Conservation (phyloP, 2,329 filamentous ascomycete genomes). For the Colletotrichum agaves region DNA sequence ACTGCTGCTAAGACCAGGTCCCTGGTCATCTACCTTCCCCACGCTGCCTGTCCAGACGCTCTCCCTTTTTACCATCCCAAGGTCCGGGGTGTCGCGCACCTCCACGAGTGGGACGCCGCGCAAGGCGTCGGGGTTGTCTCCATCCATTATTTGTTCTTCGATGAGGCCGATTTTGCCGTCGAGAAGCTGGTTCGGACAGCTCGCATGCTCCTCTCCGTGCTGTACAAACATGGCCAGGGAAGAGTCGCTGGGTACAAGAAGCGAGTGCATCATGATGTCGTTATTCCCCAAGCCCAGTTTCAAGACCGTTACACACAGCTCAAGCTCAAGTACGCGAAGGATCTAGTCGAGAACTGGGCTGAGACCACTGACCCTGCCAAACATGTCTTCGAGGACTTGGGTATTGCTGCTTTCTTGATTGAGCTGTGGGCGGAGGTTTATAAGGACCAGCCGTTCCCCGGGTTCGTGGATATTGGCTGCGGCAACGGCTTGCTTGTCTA, state of each 20-base stretch:
- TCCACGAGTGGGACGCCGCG: conserved; percentile 71
- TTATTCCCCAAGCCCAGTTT: conserved; percentile 80
- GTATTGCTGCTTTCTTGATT: conserved; percentile 91
- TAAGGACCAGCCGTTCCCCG: conserved; percentile 69
- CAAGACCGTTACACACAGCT: conserved; percentile 86
- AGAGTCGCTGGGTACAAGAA: conserved; percentile 77
- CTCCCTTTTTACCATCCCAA: conserved; percentile 91
- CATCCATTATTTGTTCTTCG: conserved; percentile 69
- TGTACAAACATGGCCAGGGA: conserved; percentile 80
- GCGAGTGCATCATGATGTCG: conserved; percentile 82
- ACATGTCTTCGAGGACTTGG: conserved; percentile 94
- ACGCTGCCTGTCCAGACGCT: conserved; percentile 68
- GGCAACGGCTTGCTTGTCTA: conserved; percentile 93
- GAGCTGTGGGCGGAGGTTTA: conserved; percentile 94
- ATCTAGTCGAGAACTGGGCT: conserved; percentile 79
- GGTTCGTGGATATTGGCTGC: conserved; percentile 96
- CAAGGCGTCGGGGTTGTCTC: conserved; percentile 62
- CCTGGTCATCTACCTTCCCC: conserved; percentile 82
- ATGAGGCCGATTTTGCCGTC: conserved; percentile 42
- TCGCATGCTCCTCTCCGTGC: conserved; percentile 72
- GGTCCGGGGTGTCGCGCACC: conserved; percentile 78
- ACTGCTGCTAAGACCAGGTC: conserved; percentile 47
- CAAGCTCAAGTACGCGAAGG: conserved; percentile 80
- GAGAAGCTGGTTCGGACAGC: conserved; percentile 73
- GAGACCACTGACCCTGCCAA: conserved; percentile 90